Evolutionary conservation across 2,329 filamentous ascomycete genomes (phyloP).

Genomic region (Epichloe sp.): DNA sequence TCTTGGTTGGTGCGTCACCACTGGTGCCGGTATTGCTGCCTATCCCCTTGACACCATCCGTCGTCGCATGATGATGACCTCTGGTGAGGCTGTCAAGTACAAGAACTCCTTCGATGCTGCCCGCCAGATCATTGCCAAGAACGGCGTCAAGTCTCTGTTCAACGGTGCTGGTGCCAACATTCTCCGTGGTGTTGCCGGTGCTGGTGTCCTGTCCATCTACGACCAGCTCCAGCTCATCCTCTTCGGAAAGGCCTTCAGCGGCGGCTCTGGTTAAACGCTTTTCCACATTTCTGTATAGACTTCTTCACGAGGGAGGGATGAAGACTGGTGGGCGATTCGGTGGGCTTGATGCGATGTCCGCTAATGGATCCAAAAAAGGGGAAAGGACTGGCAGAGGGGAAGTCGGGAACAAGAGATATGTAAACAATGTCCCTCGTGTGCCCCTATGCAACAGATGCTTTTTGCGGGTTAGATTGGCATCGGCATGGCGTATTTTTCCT

Average conservation of each 20-base stretch:
- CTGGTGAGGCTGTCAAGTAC: slow-evolving; percentile 98
- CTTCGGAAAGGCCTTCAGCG: slow-evolving; percentile 99
- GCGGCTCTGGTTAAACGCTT: slow-evolving; percentile 36
- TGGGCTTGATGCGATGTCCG: slow-evolving; percentile 24
- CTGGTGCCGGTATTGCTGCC: slow-evolving; percentile 99
- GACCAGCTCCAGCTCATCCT: slow-evolving; percentile 98
- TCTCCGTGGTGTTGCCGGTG: slow-evolving; percentile 99
- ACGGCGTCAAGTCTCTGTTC: slow-evolving; percentile 98
- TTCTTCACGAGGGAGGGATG: slow-evolving; percentile 17
- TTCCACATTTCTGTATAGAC: slow-evolving; percentile 30
- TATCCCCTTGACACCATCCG: slow-evolving; percentile 99
- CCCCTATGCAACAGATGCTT: slow-evolving; percentile 28
- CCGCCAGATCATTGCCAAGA: slow-evolving; percentile 91
- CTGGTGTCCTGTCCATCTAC: slow-evolving; percentile 99
- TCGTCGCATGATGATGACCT: slow-evolving; percentile 99
- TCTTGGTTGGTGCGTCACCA: slow-evolving; percentile 98
- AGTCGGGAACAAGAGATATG: slow-evolving; percentile 25
- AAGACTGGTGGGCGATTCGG: slow-evolving; percentile 17
- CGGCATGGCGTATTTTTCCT: slow-evolving; percentile 33
- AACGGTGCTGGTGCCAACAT: slow-evolving; percentile 99
- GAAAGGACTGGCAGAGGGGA: slow-evolving; percentile 33
- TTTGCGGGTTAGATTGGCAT: slow-evolving; percentile 37
- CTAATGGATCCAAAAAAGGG: slow-evolving; percentile 28
- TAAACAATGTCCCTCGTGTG: slow-evolving; percentile 14
- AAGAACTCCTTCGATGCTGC: slow-evolving; percentile 89